phyloP scores from a whole-genome alignment of 1,284 basidiomycete genomes.

The Marasmius tenuissimus region DNA sequence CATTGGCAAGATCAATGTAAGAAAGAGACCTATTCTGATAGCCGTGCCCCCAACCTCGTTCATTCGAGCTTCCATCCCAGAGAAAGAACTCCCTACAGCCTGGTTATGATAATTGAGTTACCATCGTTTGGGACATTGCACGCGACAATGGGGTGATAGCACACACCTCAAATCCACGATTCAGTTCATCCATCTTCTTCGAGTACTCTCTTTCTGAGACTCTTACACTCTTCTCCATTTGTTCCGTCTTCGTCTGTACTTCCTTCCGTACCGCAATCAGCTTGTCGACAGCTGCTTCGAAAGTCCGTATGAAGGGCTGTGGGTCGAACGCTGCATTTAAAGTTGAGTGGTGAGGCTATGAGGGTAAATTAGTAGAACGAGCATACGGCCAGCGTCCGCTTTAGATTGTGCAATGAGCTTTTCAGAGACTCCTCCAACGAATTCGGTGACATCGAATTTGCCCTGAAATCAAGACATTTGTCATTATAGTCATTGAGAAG shows the following conservation, averaged over 20 bases:
- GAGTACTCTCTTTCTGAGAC: slow-evolving; percentile 93
- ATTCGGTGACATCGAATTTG: slow-evolving; percentile 91
- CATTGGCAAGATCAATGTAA: no score
- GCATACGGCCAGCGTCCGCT: slow-evolving; percentile 77
- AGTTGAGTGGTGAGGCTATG: background rate
- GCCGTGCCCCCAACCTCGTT: slow-evolving; percentile 94
- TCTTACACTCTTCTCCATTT: slow-evolving; percentile 90
- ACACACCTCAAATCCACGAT: slow-evolving; percentile 87
- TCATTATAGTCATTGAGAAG: background rate
- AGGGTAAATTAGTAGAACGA: background rate
- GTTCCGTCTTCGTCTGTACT: slow-evolving; percentile 85
- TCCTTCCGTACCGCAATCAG: slow-evolving; percentile 85
- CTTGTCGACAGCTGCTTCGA: slow-evolving; percentile 87
- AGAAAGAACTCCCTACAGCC: slow-evolving; percentile 83
- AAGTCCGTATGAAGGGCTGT: slow-evolving; percentile 88
- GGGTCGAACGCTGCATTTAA: slow-evolving; percentile 81
- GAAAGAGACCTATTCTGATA: slow-evolving; percentile 77
- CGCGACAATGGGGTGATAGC: slow-evolving; percentile 5
- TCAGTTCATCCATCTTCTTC: slow-evolving; percentile 89
- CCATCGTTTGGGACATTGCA: background rate
- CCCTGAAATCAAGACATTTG: slow-evolving; percentile 45
- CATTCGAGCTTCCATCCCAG: slow-evolving; percentile 85
- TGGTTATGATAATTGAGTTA: slow-evolving; percentile 27
- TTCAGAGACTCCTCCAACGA: slow-evolving; percentile 84
- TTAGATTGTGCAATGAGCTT: slow-evolving; percentile 85